These are phyloP conservation scores for Peziza echinospora DNA, from an alignment of 495 filamentous ascomycete genomes.

Conservation along the genomic window DNA sequence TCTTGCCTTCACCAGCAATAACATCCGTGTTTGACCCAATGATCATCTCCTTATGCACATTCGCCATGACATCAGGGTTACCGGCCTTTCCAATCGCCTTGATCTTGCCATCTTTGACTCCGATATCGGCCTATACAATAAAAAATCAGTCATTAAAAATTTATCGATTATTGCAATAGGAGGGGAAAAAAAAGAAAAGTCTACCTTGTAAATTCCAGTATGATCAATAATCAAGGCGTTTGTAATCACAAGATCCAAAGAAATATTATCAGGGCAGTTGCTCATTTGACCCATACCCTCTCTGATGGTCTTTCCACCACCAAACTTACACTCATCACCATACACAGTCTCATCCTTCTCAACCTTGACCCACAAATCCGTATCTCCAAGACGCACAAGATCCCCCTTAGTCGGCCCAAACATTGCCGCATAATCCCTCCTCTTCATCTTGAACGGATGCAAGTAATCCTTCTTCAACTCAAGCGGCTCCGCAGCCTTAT, in stretches of 20 bases:
- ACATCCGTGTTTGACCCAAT: slow-evolving; percentile 86
- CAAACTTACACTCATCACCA: slow-evolving; percentile 90
- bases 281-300: slow-evolving; percentile 94
- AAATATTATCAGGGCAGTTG: slow-evolving; percentile 45
- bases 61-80: slow-evolving; percentile 91
- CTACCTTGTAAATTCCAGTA: slow-evolving; percentile 86
- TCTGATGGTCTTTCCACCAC: slow-evolving; percentile 80
- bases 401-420: slow-evolving; percentile 88
- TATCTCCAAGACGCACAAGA: slow-evolving; percentile 55
- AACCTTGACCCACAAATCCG: slow-evolving; percentile 78
- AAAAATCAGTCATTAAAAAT: too few relatives aligned
- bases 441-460: slow-evolving; percentile 44
- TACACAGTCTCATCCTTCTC: slow-evolving; percentile 71
- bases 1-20: slow-evolving; percentile 84
- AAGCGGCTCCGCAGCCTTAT: slow-evolving; percentile 39
- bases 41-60: slow-evolving; percentile 55
- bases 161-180: too few relatives aligned
- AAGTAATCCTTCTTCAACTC: slow-evolving; percentile 26
- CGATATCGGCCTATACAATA: slow-evolving; percentile 96
- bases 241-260: slow-evolving; percentile 70
- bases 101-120: slow-evolving; percentile 74
- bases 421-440: slow-evolving; percentile 61
- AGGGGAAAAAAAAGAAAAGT: too few relatives aligned
- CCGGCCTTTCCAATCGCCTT: slow-evolving; percentile 87
- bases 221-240: slow-evolving; percentile 87